Conservation (phyloP, 169 alveolate genomes). For the Neospora caninum region DNA sequence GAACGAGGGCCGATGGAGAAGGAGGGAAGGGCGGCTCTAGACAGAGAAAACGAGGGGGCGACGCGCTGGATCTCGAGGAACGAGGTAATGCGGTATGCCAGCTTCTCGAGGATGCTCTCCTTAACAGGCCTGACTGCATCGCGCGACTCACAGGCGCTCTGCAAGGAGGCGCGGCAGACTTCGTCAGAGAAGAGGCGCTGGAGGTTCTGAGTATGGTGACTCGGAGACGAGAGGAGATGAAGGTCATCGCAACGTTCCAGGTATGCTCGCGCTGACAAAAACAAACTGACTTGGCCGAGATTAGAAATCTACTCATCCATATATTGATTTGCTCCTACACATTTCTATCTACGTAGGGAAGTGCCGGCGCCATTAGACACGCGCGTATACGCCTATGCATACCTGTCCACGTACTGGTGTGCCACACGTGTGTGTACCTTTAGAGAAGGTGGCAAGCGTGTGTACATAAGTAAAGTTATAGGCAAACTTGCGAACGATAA, state of each 20-base stretch:
- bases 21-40: neutral
- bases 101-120: neutral
- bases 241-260: constrained; percentile 16
- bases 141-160: neutral
- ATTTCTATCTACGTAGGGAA: too few relatives aligned
- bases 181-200: constrained; percentile 1
- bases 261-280: neutral
- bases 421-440: too few relatives aligned
- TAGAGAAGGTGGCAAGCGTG: too few relatives aligned
- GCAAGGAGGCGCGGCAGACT: constrained; percentile 4
- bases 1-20: neutral
- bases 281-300: too few relatives aligned
- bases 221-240: neutral
- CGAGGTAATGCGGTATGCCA: neutral
- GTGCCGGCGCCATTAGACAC: too few relatives aligned
- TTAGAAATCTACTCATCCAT: too few relatives aligned
- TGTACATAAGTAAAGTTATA: too few relatives aligned
- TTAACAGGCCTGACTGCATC: constrained; percentile 12
- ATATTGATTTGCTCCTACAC: too few relatives aligned
- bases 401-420: too few relatives aligned
- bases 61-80: neutral
- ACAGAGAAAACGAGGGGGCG: neutral
- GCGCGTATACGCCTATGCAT: too few relatives aligned
- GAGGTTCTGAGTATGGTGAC: neutral
- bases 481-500: too few relatives aligned